A percentile compares a stretch with the other conserved stretches of the same genome.
Evolutionary conservation across 78 protist species (phyloP).

Genomic region (Dictyostelium purpureum): DNA sequence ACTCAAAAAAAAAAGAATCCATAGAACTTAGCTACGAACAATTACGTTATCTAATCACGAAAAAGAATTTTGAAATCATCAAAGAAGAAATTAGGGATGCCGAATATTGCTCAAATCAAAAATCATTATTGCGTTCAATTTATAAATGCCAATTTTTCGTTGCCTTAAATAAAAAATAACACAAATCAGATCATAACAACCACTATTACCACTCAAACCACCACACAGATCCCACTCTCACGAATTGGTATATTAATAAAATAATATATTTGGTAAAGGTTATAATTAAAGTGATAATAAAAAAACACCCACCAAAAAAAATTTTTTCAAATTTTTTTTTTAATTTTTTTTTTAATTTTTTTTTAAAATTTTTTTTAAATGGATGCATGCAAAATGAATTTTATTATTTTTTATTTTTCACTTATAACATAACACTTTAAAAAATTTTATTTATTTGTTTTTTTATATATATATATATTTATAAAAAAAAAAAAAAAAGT

Average conservation of each 20-base stretch:
- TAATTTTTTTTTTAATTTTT: background rate
- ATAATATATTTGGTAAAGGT: too few species aligned
- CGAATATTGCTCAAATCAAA: conserved; percentile 39
- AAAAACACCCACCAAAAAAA: too few species aligned
- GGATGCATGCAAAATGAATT: too few species aligned
- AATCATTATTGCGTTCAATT: conserved; percentile 12
- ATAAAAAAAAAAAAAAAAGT: background rate
- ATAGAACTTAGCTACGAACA: conserved; percentile 81
- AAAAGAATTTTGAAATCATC: conserved; percentile 38
- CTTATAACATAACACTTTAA: too few species aligned
- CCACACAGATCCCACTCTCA: too few species aligned
- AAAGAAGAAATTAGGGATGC: conserved; percentile 48
- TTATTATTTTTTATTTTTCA: too few species aligned
- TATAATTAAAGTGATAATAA: too few species aligned
- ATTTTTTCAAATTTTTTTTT: background rate
- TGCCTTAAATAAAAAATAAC: conserved; percentile 9
- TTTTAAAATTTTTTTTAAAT: too few species aligned
- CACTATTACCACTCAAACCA: too few species aligned
- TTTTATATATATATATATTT: background rate
- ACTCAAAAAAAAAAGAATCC: conserved; percentile 72
- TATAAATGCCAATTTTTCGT: conserved; percentile 71
- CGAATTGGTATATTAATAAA: too few species aligned
- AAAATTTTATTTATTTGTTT: background rate
- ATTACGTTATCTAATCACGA: conserved; percentile 39
- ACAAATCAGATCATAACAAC: too few species aligned